These are phyloP conservation scores for Ophiostoma perfectum DNA, from an alignment of 2,329 filamentous ascomycete genomes.

Conservation along the genomic window DNA sequence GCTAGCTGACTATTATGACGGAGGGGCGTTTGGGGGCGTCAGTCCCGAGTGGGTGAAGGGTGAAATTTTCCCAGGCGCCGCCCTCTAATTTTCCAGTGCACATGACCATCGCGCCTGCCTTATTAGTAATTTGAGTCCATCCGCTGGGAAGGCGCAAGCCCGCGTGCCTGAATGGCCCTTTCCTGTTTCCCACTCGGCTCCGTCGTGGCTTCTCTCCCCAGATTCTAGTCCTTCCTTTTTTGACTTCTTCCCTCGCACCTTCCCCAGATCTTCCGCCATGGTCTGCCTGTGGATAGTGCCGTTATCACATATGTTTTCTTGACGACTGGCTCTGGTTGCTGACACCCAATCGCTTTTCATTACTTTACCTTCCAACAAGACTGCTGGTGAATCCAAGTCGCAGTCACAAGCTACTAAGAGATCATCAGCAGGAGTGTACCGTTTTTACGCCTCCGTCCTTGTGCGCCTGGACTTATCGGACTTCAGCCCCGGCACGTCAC, in stretches of 20 bases:
- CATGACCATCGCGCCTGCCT: conserved; percentile 20
- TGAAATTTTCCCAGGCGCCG: not conserved
- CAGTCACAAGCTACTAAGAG: not conserved
- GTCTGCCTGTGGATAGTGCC: not conserved
- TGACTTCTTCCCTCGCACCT: conserved; percentile 2
- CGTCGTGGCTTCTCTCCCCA: conserved; percentile 12
- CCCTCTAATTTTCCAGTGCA: conserved; percentile 1
- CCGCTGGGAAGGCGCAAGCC: conserved; percentile 10
- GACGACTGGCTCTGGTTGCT: not conserved
- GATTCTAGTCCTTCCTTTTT: not conserved
- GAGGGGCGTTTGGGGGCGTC: conserved; percentile 12
- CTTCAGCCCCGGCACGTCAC: not conserved
- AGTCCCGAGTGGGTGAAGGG: not conserved
- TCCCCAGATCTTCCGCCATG: conserved; percentile 2
- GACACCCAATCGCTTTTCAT: not conserved
- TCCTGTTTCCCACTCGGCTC: not conserved
- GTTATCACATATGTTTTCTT: conserved; percentile 3
- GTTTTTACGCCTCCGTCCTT: not conserved
- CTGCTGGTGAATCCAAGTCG: not conserved
- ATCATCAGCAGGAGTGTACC: not conserved
- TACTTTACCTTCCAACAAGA: not conserved
- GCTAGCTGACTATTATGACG: conserved; percentile 13
- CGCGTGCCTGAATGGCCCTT: not conserved
- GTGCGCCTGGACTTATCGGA: conserved; percentile 9
- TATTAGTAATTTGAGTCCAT: conserved; percentile 15